A percentile compares a stretch with the other conserved stretches of the same genome.
Conservation (phyloP, 108 stramenopile genomes). For the Fragilaria crotonensis region DNA sequence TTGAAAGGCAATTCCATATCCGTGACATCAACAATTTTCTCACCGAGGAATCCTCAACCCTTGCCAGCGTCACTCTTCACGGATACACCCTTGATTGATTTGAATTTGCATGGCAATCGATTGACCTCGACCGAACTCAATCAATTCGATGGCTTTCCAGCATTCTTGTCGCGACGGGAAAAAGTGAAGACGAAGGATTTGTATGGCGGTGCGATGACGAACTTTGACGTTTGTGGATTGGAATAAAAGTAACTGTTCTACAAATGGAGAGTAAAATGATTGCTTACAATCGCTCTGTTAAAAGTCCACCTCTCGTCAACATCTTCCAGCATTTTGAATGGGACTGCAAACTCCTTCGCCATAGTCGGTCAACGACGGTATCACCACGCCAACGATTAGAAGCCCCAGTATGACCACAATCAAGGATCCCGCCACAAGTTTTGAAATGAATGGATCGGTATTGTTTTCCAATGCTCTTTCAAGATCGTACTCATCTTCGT, state of each 20-base stretch:
- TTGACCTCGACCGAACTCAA: conserved; percentile 72
- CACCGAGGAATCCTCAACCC: conserved; percentile 60
- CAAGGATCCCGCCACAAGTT: conserved; percentile 82
- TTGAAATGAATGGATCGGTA: conserved; percentile 79
- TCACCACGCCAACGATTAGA: conserved; percentile 62
- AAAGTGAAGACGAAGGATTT: conserved; percentile 71
- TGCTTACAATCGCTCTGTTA: no score
- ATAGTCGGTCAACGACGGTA: conserved; percentile 61
- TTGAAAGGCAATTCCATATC: conserved; percentile 58
- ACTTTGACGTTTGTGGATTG: conserved; percentile 69
- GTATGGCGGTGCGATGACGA: conserved; percentile 56
- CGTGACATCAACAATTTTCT: conserved; percentile 32
- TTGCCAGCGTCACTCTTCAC: conserved; percentile 58
- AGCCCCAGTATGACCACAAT: conserved; percentile 65
- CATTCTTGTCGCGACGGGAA: conserved; percentile 68
- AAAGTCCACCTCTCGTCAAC: conserved; percentile 37
- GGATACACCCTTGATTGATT: conserved; percentile 68
- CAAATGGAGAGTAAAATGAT: background rate
- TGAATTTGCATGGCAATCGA: conserved; percentile 77
- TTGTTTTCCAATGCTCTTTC: conserved; percentile 57
- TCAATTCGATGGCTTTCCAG: conserved; percentile 64
- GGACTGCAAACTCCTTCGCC: conserved; percentile 82
- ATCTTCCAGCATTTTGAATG: conserved; percentile 64
- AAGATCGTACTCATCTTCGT: conserved; percentile 84
- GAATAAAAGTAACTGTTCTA: conserved; percentile 17